Base-by-base conservation (phyloP, 2,329 filamentous ascomycete genomes). In the Podosphaera aphanis region DNA sequence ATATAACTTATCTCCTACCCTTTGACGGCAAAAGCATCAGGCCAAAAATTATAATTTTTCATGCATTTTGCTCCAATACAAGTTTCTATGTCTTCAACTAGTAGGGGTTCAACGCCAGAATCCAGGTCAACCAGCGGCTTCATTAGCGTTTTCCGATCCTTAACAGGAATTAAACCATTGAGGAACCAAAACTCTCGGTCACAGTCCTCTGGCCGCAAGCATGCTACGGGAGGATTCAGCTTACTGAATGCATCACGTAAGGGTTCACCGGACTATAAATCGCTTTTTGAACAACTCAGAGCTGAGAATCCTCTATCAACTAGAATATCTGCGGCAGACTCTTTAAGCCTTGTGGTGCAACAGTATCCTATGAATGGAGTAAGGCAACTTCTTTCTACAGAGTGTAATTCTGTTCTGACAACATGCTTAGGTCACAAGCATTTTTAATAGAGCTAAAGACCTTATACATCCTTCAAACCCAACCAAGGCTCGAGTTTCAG, bases 391-490 rank as follows among this genome's bases (percentile, higher is more conserved):
- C 31, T 13, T n/a, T n/a, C n/a, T n/a, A n/a, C n/a, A 18, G 23
- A 43, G 2, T n/a, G 21, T 13, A 6, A 23, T 27, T 15, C 21
- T 31, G 45, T 29, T 5, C 51, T 48, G 36, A 49, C 23, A 20
- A 8, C 21, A 21, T 18, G 29, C 23, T 4, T 18, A 57, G 56
- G 53, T 59, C 6, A 55, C 54, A 13, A 55, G 52, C 45, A 75
- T 81, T 47, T 81, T 77, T 73, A 69, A 74, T 50, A 72, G 73
- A 13, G 74, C 68, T 40, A 77, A 75, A 56, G 75, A 80, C 53
- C 63, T 81, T 48, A 73, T 80, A 48, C 66, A 77, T 23, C 61
- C 68, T 5, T 59, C 62, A 19, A 76, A 77, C 46, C 60, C 72
- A n/a, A 57, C 57, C 3, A 59, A 66, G 23, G 67, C 69, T 51